These are phyloP conservation scores for Microthyrium microscopicum DNA, from an alignment of 2,329 filamentous ascomycete species.

Conservation along the genomic window DNA sequence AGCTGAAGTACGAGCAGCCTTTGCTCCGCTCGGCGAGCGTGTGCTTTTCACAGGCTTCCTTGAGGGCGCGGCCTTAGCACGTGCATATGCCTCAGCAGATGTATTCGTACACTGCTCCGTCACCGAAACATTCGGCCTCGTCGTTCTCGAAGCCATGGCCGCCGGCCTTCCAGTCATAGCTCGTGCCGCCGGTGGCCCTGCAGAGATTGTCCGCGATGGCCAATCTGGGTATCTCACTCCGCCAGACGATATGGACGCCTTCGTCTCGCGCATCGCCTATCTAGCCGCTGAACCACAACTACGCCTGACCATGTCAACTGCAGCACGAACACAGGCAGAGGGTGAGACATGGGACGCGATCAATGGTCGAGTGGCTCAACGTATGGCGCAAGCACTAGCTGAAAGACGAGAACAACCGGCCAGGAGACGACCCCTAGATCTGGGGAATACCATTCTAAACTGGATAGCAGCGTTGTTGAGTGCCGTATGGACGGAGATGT, in stretches of 20 bases:
- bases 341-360: constrained; percentile 56
- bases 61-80: constrained; percentile 42
- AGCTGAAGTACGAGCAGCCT: constrained; percentile 42
- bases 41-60: constrained; percentile 53
- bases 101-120: constrained; percentile 57
- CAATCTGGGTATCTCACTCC: constrained; percentile 44
- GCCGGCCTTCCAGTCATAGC: constrained; percentile 53
- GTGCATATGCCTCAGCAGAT: constrained; percentile 50
- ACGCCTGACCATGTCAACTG: constrained; percentile 28
- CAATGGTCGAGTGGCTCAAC: constrained; percentile 52
- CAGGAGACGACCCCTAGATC: neutral
- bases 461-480: constrained; percentile 1
- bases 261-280: constrained; percentile 36
- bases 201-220: constrained; percentile 45
- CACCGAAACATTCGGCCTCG: constrained; percentile 55
- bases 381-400: constrained; percentile 34
- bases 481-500: constrained; percentile 3
- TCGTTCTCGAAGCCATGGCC: constrained; percentile 55
- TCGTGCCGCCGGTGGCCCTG: constrained; percentile 51
- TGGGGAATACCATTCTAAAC: neutral
- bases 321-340: constrained; percentile 39
- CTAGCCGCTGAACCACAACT: constrained; percentile 31
- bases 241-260: constrained; percentile 41
- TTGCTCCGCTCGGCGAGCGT: constrained; percentile 35
- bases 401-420: neutral